Evolutionary conservation across 345 rosid species (phyloP).

Genomic region (Ceriops decandra): DNA sequence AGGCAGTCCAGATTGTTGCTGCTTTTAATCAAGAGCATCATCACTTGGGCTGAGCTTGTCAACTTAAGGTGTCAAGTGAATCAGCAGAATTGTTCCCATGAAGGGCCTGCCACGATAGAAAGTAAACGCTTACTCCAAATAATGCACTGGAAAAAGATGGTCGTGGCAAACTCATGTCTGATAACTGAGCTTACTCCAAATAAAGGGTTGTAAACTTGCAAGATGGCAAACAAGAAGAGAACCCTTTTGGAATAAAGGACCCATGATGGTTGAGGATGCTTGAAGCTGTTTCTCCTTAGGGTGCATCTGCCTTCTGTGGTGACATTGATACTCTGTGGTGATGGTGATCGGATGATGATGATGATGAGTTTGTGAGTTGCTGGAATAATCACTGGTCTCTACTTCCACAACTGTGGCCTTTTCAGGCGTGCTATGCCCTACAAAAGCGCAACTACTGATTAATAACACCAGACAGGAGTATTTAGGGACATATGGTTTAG

Average conservation of each 20-base stretch:
- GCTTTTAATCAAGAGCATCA: slow-evolving; percentile 35
- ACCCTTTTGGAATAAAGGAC: slow-evolving; percentile 76
- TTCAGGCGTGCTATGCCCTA: slow-evolving; percentile 57
- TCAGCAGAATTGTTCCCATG: slow-evolving; percentile 83
- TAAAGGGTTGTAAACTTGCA: slow-evolving; percentile 42
- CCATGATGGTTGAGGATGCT: slow-evolving; percentile 57
- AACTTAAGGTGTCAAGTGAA: slow-evolving; percentile 76
- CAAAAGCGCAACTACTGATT: slow-evolving; percentile 10
- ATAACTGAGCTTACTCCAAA: neutral
- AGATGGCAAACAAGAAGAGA: slow-evolving; percentile 77
- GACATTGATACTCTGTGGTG: slow-evolving; percentile 34
- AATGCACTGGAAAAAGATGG: neutral
- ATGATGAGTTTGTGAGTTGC: slow-evolving; percentile 24
- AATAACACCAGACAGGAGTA: slow-evolving; percentile 15
- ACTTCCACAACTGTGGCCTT: slow-evolving; percentile 29
- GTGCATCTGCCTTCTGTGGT: slow-evolving; percentile 41
- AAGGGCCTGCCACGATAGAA: slow-evolving; percentile 59
- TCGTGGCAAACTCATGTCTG: neutral
- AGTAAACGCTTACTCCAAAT: neutral
- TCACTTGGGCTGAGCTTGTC: slow-evolving; percentile 38
- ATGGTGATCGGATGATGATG: slow-evolving; percentile 87
- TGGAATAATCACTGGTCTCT: slow-evolving; percentile 38
- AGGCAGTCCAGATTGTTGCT: slow-evolving; percentile 7
- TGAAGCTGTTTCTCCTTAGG: slow-evolving; percentile 60
- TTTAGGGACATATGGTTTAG: neutral